These are phyloP conservation scores for Phytophthora sp. DNA, from an alignment of 352 stramenopile genomes.

Conservation along the genomic window DNA sequence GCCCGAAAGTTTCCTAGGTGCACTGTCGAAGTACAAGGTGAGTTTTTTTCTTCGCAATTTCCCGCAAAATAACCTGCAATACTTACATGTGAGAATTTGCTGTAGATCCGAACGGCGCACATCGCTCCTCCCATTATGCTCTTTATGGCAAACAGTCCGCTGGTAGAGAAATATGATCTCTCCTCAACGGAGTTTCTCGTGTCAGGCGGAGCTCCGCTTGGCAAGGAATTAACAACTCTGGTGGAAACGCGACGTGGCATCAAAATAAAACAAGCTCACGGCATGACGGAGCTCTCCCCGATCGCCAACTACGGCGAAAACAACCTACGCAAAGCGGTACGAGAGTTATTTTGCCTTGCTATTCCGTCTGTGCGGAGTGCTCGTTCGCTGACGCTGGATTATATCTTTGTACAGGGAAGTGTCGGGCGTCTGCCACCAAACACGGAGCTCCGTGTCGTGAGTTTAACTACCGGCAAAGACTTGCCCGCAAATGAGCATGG, in stretches of 20 bases:
- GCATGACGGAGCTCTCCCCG: constrained; percentile 55
- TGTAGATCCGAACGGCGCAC: constrained; percentile 36
- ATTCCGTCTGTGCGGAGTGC: no score
- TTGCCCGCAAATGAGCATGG: constrained; percentile 40
- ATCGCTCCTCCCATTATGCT: constrained; percentile 72
- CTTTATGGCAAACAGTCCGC: constrained; percentile 28
- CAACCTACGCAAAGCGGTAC: constrained; percentile 13
- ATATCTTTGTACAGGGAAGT: no score
- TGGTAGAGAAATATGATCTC: constrained; percentile 91
- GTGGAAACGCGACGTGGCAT: constrained; percentile 62
- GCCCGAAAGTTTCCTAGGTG: constrained; percentile 80
- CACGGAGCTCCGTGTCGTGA: constrained; percentile 52
- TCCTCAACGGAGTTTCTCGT: constrained; percentile 67
- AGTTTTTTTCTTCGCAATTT: no score
- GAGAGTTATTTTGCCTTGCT: no score
- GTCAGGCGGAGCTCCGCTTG: constrained; percentile 83
- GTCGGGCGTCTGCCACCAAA: constrained; percentile 53
- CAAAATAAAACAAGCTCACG: constrained; percentile 48
- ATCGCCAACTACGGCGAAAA: constrained; percentile 31
- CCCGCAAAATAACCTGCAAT: no score
- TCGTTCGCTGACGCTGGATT: no score
- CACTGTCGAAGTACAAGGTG: constrained; percentile 60
- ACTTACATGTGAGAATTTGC: no score
- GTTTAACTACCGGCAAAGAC: constrained; percentile 40
- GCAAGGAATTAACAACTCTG: constrained; percentile 64